A percentile compares a stretch with the other conserved stretches of the same genome.
phyloP scores from a whole-genome alignment of 2,329 filamentous ascomycete genomes.

The Pseudocercospora macadamiae region DNA sequence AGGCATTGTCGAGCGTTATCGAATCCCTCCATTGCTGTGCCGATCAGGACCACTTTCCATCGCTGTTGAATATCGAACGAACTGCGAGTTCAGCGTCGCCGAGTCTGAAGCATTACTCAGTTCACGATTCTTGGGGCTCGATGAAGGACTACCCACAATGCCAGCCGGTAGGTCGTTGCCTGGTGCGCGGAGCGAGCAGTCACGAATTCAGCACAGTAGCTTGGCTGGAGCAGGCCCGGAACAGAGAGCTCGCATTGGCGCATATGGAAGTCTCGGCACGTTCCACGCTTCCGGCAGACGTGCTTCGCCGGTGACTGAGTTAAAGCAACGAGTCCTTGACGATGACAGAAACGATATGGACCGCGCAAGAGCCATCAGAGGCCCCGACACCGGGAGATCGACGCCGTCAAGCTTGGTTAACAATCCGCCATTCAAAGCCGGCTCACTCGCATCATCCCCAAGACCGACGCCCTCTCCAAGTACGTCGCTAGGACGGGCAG shows the following conservation, averaged over 20 bases:
- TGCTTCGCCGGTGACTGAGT: conserved; percentile 34
- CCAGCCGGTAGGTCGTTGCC: conserved; percentile 34
- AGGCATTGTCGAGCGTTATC: conserved; percentile 68
- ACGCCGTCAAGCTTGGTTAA: conserved; percentile 71
- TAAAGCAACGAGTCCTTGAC: conserved; percentile 31
- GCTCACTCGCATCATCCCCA: conserved; percentile 68
- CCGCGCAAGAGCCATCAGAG: conserved; percentile 8
- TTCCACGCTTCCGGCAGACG: conserved; percentile 36
- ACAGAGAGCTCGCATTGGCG: conserved; percentile 29
- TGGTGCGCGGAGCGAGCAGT: conserved; percentile 52
- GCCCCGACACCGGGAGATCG: conserved; percentile 13
- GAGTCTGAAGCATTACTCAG: conserved; percentile 89
- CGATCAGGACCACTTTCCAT: conserved; percentile 83
- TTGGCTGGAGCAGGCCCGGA: conserved; percentile 23
- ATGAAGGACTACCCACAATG: conserved; percentile 56
- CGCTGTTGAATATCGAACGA: conserved; percentile 80
- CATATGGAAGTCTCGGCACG: conserved; percentile 39
- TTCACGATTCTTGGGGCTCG: conserved; percentile 88
- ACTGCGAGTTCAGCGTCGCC: conserved; percentile 88
- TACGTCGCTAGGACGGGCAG: conserved; percentile 39
- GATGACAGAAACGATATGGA: conserved; percentile 24
- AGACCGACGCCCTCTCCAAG: conserved; percentile 55
- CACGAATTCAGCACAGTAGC: conserved; percentile 29
- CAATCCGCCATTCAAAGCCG: conserved; percentile 95
- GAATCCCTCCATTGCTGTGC: conserved; percentile 82